phyloP scores from a whole-genome alignment of 2,329 filamentous ascomycete species.

The Coniochaeta sp. region DNA sequence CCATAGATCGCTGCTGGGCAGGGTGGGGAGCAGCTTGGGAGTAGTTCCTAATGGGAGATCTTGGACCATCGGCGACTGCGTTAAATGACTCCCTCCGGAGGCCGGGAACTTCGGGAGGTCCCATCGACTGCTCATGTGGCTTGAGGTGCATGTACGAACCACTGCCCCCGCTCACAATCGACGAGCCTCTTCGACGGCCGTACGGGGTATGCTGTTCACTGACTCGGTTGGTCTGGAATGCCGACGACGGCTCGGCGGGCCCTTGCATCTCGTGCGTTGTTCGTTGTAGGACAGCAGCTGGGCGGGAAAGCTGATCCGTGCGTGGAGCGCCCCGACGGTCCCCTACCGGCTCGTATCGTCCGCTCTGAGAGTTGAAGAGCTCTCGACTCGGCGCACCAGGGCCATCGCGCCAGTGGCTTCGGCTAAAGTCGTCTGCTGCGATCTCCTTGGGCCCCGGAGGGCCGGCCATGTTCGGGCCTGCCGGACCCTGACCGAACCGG shows the following conservation, averaged over 20 bases:
- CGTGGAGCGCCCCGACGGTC: conserved; percentile 68
- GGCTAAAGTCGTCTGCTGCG: conserved; percentile 86
- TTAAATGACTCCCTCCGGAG: conserved; percentile 42
- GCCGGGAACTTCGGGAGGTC: conserved; percentile 34
- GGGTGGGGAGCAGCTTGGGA: conserved; percentile 27
- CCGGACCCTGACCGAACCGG: conserved; percentile 46
- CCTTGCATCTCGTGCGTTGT: conserved; percentile 54
- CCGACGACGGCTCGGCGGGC: conserved; percentile 75
- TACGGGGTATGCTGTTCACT: conserved; percentile 61
- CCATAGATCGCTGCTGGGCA: conserved; percentile 17
- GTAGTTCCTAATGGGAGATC: conserved; percentile 35
- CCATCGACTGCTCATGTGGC: conserved; percentile 32
- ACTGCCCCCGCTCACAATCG: conserved; percentile 84
- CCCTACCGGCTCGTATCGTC: conserved; percentile 80
- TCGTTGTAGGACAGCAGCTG: conserved; percentile 74
- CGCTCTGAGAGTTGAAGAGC: conserved; percentile 91
- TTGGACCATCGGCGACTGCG: conserved; percentile 42
- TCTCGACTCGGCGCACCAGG: conserved; percentile 59
- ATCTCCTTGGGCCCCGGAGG: conserved; percentile 69
- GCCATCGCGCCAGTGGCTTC: conserved; percentile 73
- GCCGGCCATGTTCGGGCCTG: conserved; percentile 45
- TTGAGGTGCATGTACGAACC: conserved; percentile 55
- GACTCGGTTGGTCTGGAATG: conserved; percentile 74
- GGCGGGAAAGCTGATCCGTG: conserved; percentile 59
- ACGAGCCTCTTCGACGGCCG: conserved; percentile 75